A percentile compares a stretch with the other conserved stretches of the same genome.
Conservation (phyloP, 1,284 basidiomycete species). For the Termitomyces sp. region DNA sequence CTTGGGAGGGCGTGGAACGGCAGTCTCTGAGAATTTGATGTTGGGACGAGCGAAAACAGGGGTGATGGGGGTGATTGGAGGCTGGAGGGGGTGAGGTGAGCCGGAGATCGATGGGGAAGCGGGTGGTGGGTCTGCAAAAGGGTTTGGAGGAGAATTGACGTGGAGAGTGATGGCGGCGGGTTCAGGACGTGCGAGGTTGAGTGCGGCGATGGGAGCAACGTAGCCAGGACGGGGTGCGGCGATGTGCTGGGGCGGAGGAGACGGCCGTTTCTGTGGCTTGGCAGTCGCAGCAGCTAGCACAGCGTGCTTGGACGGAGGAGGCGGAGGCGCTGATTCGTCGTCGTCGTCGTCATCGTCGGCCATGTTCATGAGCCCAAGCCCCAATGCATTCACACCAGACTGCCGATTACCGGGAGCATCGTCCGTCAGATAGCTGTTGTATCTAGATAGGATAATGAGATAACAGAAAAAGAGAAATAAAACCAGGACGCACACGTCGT, state of each 20-base stretch:
- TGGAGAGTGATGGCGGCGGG: slow-evolving; percentile 26
- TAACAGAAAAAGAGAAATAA: slow-evolving; percentile 5
- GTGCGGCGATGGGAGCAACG: slow-evolving; percentile 58
- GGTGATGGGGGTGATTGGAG: slow-evolving; percentile 71
- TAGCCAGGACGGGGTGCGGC: slow-evolving; percentile 71
- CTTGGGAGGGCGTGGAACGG: slow-evolving; percentile 22
- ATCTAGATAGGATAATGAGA: slow-evolving; percentile 37
- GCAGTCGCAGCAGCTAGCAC: slow-evolving; percentile 34
- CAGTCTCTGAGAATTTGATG: slow-evolving; percentile 45
- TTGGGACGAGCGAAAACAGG: slow-evolving; percentile 66
- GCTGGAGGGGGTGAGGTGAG: slow-evolving; percentile 66
- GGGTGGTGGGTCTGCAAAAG: slow-evolving; percentile 29
- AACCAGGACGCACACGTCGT: slow-evolving; percentile 54
- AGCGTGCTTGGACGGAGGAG: slow-evolving; percentile 35
- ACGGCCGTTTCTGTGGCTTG: slow-evolving; percentile 18
- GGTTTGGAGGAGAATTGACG: slow-evolving; percentile 17
- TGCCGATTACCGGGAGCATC: slow-evolving; percentile 40
- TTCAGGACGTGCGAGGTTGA: slow-evolving; percentile 49
- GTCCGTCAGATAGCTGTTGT: slow-evolving; percentile 52
- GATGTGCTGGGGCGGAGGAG: slow-evolving; percentile 35
- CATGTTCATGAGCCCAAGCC: slow-evolving; percentile 49
- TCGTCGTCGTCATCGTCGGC: slow-evolving; percentile 47
- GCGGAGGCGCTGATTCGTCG: slow-evolving; percentile 27
- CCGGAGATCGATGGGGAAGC: slow-evolving; percentile 26
- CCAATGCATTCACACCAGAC: slow-evolving; percentile 50